Base-by-base conservation (phyloP, 352 stramenopile species). In the Globisporangium orthogonon region DNA sequence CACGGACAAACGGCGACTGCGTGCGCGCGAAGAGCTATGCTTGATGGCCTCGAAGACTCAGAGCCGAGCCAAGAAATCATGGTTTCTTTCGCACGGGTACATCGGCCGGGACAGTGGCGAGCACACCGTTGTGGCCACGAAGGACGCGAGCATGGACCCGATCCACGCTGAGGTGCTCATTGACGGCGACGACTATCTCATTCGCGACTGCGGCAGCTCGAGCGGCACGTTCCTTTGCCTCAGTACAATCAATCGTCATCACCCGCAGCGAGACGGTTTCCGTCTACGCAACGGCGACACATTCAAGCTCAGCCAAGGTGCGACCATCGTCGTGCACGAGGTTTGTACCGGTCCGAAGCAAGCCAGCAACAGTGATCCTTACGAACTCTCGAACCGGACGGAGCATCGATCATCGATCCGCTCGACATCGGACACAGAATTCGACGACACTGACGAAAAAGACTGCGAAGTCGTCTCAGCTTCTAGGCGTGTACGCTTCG, bases 221-320 rank as follows among this genome's bases (percentile, higher is more conserved):
- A 70, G 56, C 2, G 78, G 78, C 2, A 85, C 78, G 28, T 91
- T 76, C 48, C 63, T 91, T n/a, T 91, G 81, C 45, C 69, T 91
- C n/a, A 79, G 62, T 13, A 91, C 81, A 7, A 78, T 69, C 6
- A 76, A 74, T n/a, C 74, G 81, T 1, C 78, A 89, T 35, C 81
- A 82, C 37, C 74, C 78, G 0, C 81, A 91, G 58, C 75, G 81
- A 31, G 76, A 91, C 47, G 81, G 81, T 0, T 91, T 83, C 33
- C 78, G 78, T 13, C 50, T 91, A 41, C 76, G 69, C 15, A 43
- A 46, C 33, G 77, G 73, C 17, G 78, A 91, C 37, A 71, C 66
- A 2, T 74, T 91, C 39, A 41, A 73, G 13, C 60, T 91, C 2
- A 78, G 81, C 0, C 58, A 59, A 23, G 63, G 45, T 44, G 53